phyloP scores from a whole-genome alignment of 495 filamentous ascomycete genomes.

The Cetradonia linearis region DNA sequence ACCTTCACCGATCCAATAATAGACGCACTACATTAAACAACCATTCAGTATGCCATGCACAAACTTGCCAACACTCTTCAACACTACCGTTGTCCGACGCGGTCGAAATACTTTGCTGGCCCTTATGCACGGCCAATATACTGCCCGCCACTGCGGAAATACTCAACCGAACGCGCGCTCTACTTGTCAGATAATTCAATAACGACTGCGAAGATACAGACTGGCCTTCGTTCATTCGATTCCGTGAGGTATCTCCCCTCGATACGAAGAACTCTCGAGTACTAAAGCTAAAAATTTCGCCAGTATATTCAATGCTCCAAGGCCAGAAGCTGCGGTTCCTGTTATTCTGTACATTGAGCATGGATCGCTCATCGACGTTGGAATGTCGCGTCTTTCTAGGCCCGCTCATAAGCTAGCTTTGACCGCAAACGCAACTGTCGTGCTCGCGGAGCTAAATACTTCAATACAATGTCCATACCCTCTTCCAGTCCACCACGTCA shows the following conservation, averaged over 20 bases:
- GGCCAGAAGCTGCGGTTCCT: constrained; percentile 14
- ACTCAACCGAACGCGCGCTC: not conserved
- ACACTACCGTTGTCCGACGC: not conserved
- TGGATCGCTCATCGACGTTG: constrained; percentile 17
- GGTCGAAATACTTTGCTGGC: not conserved
- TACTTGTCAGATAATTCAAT: not conserved
- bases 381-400: not conserved
- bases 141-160: not conserved
- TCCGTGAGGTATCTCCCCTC: not conserved
- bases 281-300: not conserved
- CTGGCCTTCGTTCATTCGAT: not conserved
- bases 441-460: constrained; percentile 32
- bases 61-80: not conserved
- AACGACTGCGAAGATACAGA: not conserved
- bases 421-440: constrained; percentile 27
- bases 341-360: constrained; percentile 32
- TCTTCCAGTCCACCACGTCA: constrained; percentile 32
- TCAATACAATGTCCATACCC: constrained; percentile 27
- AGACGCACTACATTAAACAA: not conserved
- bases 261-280: too few relatives aligned
- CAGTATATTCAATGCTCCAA: constrained; percentile 21
- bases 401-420: constrained; percentile 18
- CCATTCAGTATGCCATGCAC: not conserved
- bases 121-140: not conserved
- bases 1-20: too few relatives aligned